Evolutionary conservation across 75 land plant species (phyloP), one percentile per base, ranked within the genome.

Genomic region (Ceratopteris richardii): DNA sequence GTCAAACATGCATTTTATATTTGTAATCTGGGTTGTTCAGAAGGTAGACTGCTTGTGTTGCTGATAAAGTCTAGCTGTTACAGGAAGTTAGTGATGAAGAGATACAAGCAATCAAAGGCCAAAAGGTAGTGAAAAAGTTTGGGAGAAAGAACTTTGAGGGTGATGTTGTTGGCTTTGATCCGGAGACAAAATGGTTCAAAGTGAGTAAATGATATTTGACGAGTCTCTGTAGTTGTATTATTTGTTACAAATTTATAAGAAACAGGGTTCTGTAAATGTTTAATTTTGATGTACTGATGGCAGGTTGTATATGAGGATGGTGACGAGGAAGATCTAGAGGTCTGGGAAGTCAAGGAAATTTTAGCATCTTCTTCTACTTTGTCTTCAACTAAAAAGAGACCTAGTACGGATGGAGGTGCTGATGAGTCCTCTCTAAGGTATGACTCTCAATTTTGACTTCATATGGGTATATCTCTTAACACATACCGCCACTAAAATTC

Each of bases 181-280:
- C 66, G n/a, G 77, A 83, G 47, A 61, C 65, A 18, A 81, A 77
- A 11, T 87, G 84, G 87, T 87, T 84, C 54, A 77, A 78, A 58
- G 87, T 87, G 24, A 73, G 36, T 29, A 17, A 17, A 5, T 22
- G 2, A 4, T 39, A 3, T 5, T 18, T 58, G n/a, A n/a, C n/a
- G n/a, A n/a, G n/a, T n/a, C n/a, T n/a, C n/a, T n/a, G n/a, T n/a
- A n/a, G n/a, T n/a, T n/a, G n/a, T n/a, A n/a, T n/a, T n/a, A n/a
- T n/a, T n/a, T n/a, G n/a, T n/a, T n/a, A n/a, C n/a, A n/a, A n/a
- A n/a, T n/a, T n/a, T n/a, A n/a, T n/a, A n/a, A n/a, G n/a, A n/a
- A n/a, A n/a, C n/a, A n/a, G n/a, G n/a, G n/a, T n/a, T n/a, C n/a
- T n/a, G n/a, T n/a, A n/a, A n/a, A n/a, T n/a, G n/a, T n/a, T n/a